These are phyloP conservation scores for Fusarium albosuccineum DNA, from an alignment of 2,329 filamentous ascomycete genomes.

Conservation along the genomic window DNA sequence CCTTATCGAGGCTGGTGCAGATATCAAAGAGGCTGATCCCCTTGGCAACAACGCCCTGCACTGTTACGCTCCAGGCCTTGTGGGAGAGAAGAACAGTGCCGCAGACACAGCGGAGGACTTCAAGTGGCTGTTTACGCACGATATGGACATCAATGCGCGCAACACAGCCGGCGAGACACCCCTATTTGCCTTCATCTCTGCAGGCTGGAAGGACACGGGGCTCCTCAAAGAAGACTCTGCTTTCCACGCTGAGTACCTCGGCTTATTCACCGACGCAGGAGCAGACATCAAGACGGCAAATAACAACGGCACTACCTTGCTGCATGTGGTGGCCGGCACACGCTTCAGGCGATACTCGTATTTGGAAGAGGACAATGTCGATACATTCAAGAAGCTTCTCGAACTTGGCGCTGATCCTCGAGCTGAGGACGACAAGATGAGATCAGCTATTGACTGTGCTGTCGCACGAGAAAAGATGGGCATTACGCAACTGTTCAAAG, in stretches of 20 bases:
- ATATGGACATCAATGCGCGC: not conserved
- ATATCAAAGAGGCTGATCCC: not conserved
- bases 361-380: not conserved
- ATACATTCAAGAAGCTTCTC: not conserved
- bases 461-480: not conserved
- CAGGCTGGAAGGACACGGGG: not conserved
- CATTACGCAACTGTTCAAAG: not conserved
- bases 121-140: not conserved
- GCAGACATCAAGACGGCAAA: not conserved
- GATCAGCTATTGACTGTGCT: not conserved
- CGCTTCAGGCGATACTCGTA: not conserved
- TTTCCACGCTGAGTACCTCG: not conserved
- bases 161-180: not conserved
- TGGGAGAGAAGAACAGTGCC: not conserved
- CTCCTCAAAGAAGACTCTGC: not conserved
- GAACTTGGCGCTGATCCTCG: not conserved
- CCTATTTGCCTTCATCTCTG: not conserved
- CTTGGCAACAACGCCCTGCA: not conserved
- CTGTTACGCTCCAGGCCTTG: not conserved
- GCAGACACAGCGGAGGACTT: not conserved
- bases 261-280: not conserved
- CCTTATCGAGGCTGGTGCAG: not conserved
- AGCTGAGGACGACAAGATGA: not conserved
- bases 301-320: not conserved
- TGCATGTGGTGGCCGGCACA: not conserved